These are phyloP conservation scores for Phlebiopsis flavidoalba DNA, from an alignment of 768 basidiomycete genomes.

Conservation along the genomic window DNA sequence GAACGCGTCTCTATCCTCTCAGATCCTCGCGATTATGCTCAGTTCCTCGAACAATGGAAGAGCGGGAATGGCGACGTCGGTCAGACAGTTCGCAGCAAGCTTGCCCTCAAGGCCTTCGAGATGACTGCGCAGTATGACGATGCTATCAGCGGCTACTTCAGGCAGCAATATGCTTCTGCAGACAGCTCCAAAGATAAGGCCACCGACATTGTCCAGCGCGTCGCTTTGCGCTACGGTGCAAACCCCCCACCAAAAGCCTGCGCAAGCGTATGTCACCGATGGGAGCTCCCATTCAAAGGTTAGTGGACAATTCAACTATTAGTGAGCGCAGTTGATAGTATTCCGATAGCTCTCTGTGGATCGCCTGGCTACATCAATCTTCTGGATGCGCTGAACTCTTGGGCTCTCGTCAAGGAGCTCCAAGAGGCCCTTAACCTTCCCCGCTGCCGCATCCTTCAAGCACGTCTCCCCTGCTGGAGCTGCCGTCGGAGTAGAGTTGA, in stretches of 20 bases:
- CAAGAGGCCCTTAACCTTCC: conserved; percentile 77
- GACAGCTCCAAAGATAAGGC: conserved; percentile 58
- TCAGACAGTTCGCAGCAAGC: conserved; percentile 62
- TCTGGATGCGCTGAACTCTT: conserved; percentile 95
- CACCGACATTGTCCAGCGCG: conserved; percentile 71
- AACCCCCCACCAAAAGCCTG: conserved; percentile 99
- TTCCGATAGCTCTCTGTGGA: conserved; percentile 69
- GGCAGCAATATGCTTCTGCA: conserved; percentile 90
- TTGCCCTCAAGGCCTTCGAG: conserved; percentile 97
- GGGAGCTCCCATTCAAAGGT: conserved; percentile 97
- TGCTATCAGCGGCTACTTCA: conserved; percentile 94
- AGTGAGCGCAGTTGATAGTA: conserved; percentile 1
- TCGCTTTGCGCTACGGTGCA: conserved; percentile 89
- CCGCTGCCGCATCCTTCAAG: conserved; percentile 98
- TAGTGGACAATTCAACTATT: conserved; percentile 1
- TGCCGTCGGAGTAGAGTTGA: conserved; percentile 82
- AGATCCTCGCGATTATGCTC: conserved; percentile 81
- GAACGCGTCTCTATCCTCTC: conserved; percentile 85
- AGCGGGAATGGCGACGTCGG: conserved; percentile 71
- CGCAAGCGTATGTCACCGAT: conserved; percentile 88
- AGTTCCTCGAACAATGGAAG: conserved; percentile 76
- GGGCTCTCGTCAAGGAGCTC: conserved; percentile 91
- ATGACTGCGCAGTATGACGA: conserved; percentile 94
- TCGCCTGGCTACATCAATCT: conserved; percentile 99
- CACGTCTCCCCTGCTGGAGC: conserved; percentile 98